These are phyloP conservation scores for Carex kokanica DNA, from an alignment of 176 grass and related monocot genomes.

Conservation along the genomic window DNA sequence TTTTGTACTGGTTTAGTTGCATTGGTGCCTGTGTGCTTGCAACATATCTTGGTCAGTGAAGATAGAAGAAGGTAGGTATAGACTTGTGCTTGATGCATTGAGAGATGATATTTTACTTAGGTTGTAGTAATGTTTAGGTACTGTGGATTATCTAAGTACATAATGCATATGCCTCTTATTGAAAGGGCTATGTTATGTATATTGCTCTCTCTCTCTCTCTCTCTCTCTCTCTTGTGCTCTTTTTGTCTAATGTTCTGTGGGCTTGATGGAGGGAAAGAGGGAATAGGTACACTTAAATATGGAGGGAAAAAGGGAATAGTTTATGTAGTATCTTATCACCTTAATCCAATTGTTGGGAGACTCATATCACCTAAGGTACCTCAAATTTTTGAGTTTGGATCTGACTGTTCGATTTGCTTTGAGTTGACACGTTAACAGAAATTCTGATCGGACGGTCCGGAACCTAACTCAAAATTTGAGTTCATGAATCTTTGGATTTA, in stretches of 20 bases:
- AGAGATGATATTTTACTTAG: constrained; percentile 19
- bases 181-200: constrained; percentile 9
- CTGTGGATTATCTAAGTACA: constrained; percentile 24
- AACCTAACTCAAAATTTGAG: too few species aligned
- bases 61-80: constrained; percentile 21
- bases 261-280: not conserved
- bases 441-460: too few species aligned
- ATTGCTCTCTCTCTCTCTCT: too few species aligned
- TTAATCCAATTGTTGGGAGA: not conserved
- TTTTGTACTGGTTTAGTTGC: constrained; percentile 20
- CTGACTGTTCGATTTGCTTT: too few species aligned
- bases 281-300: not conserved
- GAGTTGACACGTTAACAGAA: too few species aligned
- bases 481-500: too few species aligned
- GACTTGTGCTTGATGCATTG: constrained; percentile 25
- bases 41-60: not conserved
- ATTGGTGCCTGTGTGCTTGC: constrained; percentile 4
- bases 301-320: not conserved
- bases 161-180: constrained; percentile 14
- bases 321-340: not conserved
- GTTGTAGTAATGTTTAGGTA: constrained; percentile 18
- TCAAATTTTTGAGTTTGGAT: too few species aligned
- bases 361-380: too few species aligned
- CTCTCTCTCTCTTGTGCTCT: not conserved
- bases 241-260: not conserved